Base-by-base conservation (phyloP, 306 rosid genomes). In the Cucurbita ficifolia region DNA sequence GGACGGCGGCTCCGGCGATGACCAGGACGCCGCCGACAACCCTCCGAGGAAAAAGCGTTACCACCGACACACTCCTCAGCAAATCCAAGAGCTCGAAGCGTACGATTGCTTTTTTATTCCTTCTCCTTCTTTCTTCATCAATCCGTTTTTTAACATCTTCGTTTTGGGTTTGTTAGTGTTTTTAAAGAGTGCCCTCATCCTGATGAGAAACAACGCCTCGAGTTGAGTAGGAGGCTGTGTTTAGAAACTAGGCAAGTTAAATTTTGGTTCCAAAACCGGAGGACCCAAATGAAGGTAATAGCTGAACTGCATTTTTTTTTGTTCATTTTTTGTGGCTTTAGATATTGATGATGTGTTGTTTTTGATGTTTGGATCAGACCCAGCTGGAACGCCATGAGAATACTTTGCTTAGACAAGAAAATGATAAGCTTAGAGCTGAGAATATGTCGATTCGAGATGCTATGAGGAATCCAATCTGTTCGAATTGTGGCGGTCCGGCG, bases 11-110 rank as follows among this genome's bases (percentile, higher is more conserved):
- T 95, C 99, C 29, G 97, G 97, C 58, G 97, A 95, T 70, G 99
- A 95, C 58, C 96, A 81, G 24, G 99, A 91, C 68, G 99, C 90
- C 18, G 81, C 88, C 72, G 97, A 95, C 82, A 81, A 85, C 4
- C 97, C 87, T 55, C 96, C 96, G 1, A 82, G 89, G 19, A 95
- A 95, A 38, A 95, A 95, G 39, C 87, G 99, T 0, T 95, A 95
- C 84, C 99, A 95, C 99, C 97, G 99, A 84, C 99, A 95, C 84
- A 95, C 99, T 11, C 99, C 99, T 81, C 99, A 95, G 80, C 99
- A 94, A 83, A 94, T 94, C 77, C 99, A 94, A 88, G 99, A 94
- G 39, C 99, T 94, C 56, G 99, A 95, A 91, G 12, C 88, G 99
- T 95, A 88, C 58, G 76, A 19, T 36, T 21, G 4, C 4, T 36